Percentiles rank a stretch among this genome's conserved stretches.
phyloP scores from a whole-genome alignment of 2,329 filamentous ascomycete species.

The Xylaria sp. region DNA sequence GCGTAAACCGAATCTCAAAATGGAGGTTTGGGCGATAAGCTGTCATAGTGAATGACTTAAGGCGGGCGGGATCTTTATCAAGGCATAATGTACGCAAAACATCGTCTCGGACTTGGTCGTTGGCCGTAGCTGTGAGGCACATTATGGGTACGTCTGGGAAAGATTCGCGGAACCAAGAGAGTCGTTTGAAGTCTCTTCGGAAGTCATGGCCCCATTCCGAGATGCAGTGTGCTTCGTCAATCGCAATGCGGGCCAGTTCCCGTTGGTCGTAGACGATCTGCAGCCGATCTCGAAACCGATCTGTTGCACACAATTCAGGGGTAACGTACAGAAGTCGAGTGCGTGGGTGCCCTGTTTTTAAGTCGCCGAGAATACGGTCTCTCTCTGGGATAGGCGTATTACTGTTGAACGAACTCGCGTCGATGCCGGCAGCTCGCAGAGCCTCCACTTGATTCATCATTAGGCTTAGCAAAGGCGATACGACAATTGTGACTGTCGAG shows the following conservation, averaged over 20 bases:
- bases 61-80: constrained; percentile 64
- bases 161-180: constrained; percentile 85
- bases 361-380: constrained; percentile 78
- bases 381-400: constrained; percentile 75
- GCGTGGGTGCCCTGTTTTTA: constrained; percentile 86
- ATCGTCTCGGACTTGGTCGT: constrained; percentile 81
- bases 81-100: constrained; percentile 81
- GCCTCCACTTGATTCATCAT: constrained; percentile 97
- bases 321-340: constrained; percentile 92
- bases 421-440: constrained; percentile 77
- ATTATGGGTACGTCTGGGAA: constrained; percentile 91
- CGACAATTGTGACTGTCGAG: constrained; percentile 67
- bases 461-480: constrained; percentile 87
- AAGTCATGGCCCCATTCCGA: constrained; percentile 99
- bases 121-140: constrained; percentile 92
- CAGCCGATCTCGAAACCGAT: constrained; percentile 80
- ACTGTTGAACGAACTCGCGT: constrained; percentile 88
- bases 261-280: constrained; percentile 79
- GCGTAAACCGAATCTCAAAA: constrained; percentile 87
- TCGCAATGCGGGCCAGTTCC: constrained; percentile 86
- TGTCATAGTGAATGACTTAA: constrained; percentile 84
- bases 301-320: constrained; percentile 84
- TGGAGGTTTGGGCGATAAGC: constrained; percentile 88
- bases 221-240: constrained; percentile 97
- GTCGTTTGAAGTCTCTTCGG: constrained; percentile 87